A percentile compares a stretch with the other conserved stretches of the same genome.
phyloP scores from a whole-genome alignment of 192 early-diverging fungal genomes.

The Umbelopsis sp. region DNA sequence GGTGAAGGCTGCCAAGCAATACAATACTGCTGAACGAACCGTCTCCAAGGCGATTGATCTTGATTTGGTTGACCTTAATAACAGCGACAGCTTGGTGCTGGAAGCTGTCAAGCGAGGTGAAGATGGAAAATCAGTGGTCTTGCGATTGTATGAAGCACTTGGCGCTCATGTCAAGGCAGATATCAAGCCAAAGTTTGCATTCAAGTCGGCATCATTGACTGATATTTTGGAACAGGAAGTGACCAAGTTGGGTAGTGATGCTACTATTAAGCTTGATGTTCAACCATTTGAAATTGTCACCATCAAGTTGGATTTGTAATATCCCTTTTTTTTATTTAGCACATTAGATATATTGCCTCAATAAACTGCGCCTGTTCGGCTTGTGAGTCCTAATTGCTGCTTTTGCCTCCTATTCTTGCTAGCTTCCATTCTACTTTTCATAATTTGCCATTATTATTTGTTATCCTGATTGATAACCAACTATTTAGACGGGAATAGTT shows the following conservation, averaged over 20 bases:
- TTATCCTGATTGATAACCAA: no score
- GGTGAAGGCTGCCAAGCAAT: conserved; percentile 81
- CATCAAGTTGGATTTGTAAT: conserved; percentile 9
- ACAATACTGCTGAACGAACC: conserved; percentile 69
- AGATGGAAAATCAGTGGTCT: conserved; percentile 5
- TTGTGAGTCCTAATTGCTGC: no score
- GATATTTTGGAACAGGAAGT: conserved; percentile 5
- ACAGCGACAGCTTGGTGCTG: not conserved
- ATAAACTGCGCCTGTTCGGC: no score
- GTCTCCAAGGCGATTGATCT: conserved; percentile 14
- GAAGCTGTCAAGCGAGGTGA: conserved; percentile 6
- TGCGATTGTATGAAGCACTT: conserved; percentile 7
- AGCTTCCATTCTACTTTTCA: conserved; percentile 8
- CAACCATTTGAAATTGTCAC: conserved; percentile 10
- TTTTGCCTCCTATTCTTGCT: no score
- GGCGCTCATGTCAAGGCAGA: conserved; percentile 7
- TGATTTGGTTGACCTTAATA: conserved; percentile 4
- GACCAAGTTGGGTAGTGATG: conserved; percentile 4
- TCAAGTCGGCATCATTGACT: conserved; percentile 4
- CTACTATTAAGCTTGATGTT: conserved; percentile 8
- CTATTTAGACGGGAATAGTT: no score
- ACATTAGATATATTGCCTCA: not conserved
- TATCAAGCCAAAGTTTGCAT: conserved; percentile 1
- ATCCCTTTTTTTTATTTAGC: conserved; percentile 1
- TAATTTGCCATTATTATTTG: not conserved